Evolutionary conservation across 2,329 filamentous ascomycete genomes (phyloP).

Genomic region (Coniochaeta sp.): DNA sequence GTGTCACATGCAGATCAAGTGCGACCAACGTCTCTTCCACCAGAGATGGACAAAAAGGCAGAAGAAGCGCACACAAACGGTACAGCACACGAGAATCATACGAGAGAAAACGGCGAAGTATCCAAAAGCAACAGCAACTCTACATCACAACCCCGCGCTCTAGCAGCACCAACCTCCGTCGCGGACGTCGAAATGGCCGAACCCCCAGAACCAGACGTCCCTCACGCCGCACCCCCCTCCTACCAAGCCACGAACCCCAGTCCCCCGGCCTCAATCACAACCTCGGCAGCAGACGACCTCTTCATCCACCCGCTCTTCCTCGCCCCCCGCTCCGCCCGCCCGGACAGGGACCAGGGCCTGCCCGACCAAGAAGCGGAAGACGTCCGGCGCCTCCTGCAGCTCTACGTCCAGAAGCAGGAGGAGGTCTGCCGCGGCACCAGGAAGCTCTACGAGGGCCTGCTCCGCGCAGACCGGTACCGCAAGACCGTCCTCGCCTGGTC

Average conservation of each 20-base stretch:
- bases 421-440: conserved; percentile 68
- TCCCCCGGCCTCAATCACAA: conserved; percentile 5
- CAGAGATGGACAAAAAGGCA: neutral
- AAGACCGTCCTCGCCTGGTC: conserved; percentile 66
- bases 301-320: conserved; percentile 69
- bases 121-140: neutral
- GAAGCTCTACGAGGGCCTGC: conserved; percentile 60
- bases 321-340: conserved; percentile 51
- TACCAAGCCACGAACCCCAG: conserved; percentile 5
- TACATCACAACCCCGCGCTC: neutral
- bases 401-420: conserved; percentile 81
- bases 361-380: conserved; percentile 71
- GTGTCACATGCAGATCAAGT: conserved; percentile 1
- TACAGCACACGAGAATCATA: neutral
- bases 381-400: conserved; percentile 62
- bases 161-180: neutral
- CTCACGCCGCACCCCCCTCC: neutral
- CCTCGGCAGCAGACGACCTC: conserved; percentile 28
- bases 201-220: neutral
- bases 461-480: conserved; percentile 65
- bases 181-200: conserved; percentile 6
- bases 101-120: neutral
- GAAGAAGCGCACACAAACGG: neutral
- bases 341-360: conserved; percentile 65
- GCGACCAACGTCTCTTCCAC: neutral